Evolutionary conservation across 306 rosid species (phyloP).

Genomic region (Mucuna pruriens): DNA sequence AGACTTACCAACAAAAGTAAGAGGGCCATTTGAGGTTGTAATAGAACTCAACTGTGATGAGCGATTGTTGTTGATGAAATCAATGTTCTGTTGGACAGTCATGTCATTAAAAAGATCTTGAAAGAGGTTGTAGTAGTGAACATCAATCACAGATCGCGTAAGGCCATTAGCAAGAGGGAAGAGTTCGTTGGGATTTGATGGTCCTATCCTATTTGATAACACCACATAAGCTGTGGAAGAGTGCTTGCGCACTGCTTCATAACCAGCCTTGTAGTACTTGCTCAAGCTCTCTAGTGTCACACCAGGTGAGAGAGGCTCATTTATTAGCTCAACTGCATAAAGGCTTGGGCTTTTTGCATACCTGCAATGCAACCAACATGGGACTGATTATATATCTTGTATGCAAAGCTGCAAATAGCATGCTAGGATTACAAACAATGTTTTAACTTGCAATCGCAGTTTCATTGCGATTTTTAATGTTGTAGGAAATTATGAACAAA

Average conservation of each 20-base stretch:
- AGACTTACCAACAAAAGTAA: constrained; percentile 67
- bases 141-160: constrained; percentile 59
- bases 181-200: constrained; percentile 53
- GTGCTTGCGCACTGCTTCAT: constrained; percentile 64
- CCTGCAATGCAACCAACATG: constrained; percentile 35
- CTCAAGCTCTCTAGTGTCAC: constrained; percentile 52
- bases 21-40: constrained; percentile 80
- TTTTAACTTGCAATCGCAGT: no score
- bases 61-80: constrained; percentile 57
- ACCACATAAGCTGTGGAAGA: constrained; percentile 57
- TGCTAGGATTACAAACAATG: no score
- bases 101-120: constrained; percentile 36
- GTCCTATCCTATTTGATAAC: constrained; percentile 62
- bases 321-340: constrained; percentile 73
- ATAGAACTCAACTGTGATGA: constrained; percentile 47
- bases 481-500: no score
- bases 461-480: no score
- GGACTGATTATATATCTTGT: not conserved
- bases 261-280: constrained; percentile 69
- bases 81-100: constrained; percentile 67
- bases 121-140: constrained; percentile 75
- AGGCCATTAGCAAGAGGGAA: constrained; percentile 61
- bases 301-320: constrained; percentile 72
- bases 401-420: not conserved
- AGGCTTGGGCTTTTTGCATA: constrained; percentile 61